A percentile compares a stretch with the other conserved stretches of the same genome.
These are phyloP conservation scores for Microcos paniculata DNA, from an alignment of 345 rosid species.

Conservation along the genomic window DNA sequence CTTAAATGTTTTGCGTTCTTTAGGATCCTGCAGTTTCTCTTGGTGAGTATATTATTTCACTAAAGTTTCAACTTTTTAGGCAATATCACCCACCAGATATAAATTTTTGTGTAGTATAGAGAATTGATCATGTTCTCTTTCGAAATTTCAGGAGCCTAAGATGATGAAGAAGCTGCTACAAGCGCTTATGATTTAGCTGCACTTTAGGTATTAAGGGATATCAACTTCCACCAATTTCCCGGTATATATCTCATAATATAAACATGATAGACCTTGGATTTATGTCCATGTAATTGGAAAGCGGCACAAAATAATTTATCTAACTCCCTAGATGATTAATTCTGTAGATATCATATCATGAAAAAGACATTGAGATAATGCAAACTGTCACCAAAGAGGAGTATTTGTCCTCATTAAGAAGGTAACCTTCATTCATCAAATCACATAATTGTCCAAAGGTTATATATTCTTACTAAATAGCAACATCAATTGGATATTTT, in stretches of 20 bases:
- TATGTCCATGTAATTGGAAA: neutral
- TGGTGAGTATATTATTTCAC: slow-evolving; percentile 33
- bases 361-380: slow-evolving; percentile 58
- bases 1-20: no score
- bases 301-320: neutral
- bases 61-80: no score
- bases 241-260: slow-evolving; percentile 21
- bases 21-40: slow-evolving; percentile 48
- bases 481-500: neutral
- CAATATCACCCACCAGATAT: no score
- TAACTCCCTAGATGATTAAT: neutral
- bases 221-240: slow-evolving; percentile 65
- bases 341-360: slow-evolving; percentile 50
- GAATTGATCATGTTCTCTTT: neutral
- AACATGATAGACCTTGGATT: neutral
- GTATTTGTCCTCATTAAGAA: slow-evolving; percentile 60
- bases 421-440: slow-evolving; percentile 29
- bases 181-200: slow-evolving; percentile 75
- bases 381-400: slow-evolving; percentile 60
- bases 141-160: slow-evolving; percentile 53
- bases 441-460: neutral
- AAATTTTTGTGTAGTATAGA: no score
- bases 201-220: slow-evolving; percentile 60
- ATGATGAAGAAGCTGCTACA: slow-evolving; percentile 73
- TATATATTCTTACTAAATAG: slow-evolving; percentile 1